These are phyloP conservation scores for Tolypocladium paradoxum DNA, from an alignment of 2,329 filamentous ascomycete species.

Conservation along the genomic window DNA sequence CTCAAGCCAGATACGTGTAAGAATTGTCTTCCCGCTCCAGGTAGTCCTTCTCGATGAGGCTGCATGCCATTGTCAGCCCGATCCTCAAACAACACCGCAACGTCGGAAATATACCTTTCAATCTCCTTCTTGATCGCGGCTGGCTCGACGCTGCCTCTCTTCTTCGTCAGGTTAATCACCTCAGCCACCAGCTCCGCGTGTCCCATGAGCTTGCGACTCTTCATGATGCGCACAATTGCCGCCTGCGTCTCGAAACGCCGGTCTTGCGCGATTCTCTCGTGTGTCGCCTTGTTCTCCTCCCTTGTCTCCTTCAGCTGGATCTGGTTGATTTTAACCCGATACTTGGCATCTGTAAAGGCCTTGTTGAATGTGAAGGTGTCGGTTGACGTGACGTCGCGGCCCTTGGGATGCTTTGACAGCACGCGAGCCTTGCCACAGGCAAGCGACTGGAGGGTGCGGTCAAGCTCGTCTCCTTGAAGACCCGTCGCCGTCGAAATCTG, in stretches of 20 bases:
- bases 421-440: constrained; percentile 85
- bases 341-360: constrained; percentile 67
- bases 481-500: constrained; percentile 67
- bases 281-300: constrained; percentile 88
- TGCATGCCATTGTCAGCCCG: constrained; percentile 20
- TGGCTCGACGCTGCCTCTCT: constrained; percentile 73
- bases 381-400: constrained; percentile 63
- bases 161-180: constrained; percentile 84
- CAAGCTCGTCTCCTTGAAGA: constrained; percentile 66
- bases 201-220: constrained; percentile 76
- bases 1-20: constrained; percentile 56
- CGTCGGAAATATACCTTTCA: constrained; percentile 55
- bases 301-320: constrained; percentile 95
- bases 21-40: constrained; percentile 66
- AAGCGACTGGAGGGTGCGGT: constrained; percentile 86
- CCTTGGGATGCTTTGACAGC: constrained; percentile 73
- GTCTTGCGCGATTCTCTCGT: constrained; percentile 80
- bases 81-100: background rate
- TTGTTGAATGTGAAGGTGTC: constrained; percentile 82
- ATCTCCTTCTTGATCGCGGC: constrained; percentile 94
- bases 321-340: constrained; percentile 96
- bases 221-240: constrained; percentile 94
- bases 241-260: constrained; percentile 94
- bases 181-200: constrained; percentile 84
- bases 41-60: constrained; percentile 88